These are phyloP conservation scores for Talaromyces nanjingensis DNA, from an alignment of 495 filamentous ascomycete genomes.

Conservation along the genomic window DNA sequence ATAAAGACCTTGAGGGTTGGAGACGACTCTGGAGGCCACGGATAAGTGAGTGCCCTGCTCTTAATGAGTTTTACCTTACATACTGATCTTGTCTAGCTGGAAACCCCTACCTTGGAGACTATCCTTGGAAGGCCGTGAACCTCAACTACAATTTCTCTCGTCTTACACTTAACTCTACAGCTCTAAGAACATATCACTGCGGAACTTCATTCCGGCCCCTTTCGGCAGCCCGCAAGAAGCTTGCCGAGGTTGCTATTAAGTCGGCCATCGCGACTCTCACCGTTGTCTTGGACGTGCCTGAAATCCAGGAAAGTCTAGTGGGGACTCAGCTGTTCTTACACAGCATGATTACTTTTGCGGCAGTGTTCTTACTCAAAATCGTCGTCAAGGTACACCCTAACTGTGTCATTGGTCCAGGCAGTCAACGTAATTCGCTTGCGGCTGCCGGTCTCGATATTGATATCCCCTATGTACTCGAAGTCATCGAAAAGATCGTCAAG, in stretches of 20 bases:
- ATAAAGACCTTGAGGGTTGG: constrained; percentile 39
- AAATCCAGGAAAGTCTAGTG: constrained; percentile 43
- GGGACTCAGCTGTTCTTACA: constrained; percentile 48
- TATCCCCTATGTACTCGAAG: constrained; percentile 33
- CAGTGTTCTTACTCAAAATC: constrained; percentile 49
- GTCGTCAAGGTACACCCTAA: constrained; percentile 37
- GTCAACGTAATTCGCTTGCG: constrained; percentile 36
- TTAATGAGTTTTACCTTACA: constrained; percentile 3
- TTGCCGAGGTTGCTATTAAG: constrained; percentile 47
- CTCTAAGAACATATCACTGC: constrained; percentile 47
- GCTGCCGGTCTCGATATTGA: constrained; percentile 36
- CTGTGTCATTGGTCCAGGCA: constrained; percentile 17
- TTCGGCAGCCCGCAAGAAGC: constrained; percentile 45
- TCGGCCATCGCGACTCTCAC: constrained; percentile 45
- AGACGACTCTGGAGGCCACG: constrained; percentile 41
- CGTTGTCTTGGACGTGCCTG: constrained; percentile 42
- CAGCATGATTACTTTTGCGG: constrained; percentile 52
- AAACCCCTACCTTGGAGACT: constrained; percentile 45
- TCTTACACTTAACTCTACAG: constrained; percentile 51
- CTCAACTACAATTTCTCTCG: constrained; percentile 50
- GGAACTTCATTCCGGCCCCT: constrained; percentile 40
- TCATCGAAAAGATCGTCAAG: constrained; percentile 39
- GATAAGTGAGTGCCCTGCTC: constrained; percentile 28
- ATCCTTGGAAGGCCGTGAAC: constrained; percentile 45
- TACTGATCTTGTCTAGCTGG: constrained; percentile 27